Percentiles rank a stretch among this genome's conserved stretches.
phyloP scores from a whole-genome alignment of 352 stramenopile genomes.

The Thraustotheca clavata region DNA sequence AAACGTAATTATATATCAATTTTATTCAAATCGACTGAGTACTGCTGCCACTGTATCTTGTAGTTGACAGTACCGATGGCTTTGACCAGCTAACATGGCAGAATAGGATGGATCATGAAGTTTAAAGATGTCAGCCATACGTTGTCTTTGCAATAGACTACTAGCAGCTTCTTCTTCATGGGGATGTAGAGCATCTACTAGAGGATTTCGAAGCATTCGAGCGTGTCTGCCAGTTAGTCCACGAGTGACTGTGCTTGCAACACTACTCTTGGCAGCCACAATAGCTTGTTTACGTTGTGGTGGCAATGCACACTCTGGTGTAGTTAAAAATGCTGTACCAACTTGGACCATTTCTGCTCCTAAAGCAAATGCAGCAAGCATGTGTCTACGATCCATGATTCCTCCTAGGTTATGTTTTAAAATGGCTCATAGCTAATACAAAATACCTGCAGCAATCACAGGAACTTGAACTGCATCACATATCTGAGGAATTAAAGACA shows the following conservation, averaged over 20 bases:
- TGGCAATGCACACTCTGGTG: slow-evolving; percentile 26
- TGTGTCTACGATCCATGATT: slow-evolving; percentile 38
- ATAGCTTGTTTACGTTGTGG: not conserved
- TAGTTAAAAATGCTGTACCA: slow-evolving; percentile 47
- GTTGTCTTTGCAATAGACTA: not conserved
- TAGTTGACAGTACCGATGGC: not conserved
- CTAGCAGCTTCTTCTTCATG: slow-evolving; percentile 6
- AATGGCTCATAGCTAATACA: not conserved
- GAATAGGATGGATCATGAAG: not conserved
- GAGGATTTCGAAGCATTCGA: slow-evolving; percentile 14
- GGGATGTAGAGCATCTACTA: slow-evolving; percentile 2
- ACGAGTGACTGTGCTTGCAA: not conserved
- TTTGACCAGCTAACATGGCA: slow-evolving; percentile 1
- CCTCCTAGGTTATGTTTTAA: slow-evolving; percentile 23
- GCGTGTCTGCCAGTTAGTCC: slow-evolving; percentile 15
- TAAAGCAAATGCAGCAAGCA: slow-evolving; percentile 33
- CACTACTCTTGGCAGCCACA: not conserved
- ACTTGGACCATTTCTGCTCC: slow-evolving; percentile 52
- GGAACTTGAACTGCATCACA: slow-evolving; percentile 30
- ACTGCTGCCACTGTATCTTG: not conserved
- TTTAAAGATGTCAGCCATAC: slow-evolving; percentile 14
- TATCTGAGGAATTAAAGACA: slow-evolving; percentile 44
- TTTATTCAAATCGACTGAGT: not conserved
- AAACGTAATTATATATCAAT: not conserved
- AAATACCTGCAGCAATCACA: slow-evolving; percentile 37